Conservation (phyloP, 352 stramenopile genomes). For the Discostella stelligera region DNA sequence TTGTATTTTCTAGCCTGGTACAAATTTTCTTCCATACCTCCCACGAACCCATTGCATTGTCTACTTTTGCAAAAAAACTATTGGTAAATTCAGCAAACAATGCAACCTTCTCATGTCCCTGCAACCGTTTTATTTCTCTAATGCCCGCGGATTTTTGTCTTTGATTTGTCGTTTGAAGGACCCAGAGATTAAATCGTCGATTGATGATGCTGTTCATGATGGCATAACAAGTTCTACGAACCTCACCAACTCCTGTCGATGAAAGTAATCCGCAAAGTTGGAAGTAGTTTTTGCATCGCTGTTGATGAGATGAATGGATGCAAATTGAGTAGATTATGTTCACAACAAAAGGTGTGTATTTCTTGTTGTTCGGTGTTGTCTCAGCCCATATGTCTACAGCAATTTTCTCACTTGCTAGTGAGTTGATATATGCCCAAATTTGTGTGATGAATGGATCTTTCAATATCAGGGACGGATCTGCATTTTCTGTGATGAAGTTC, state of each 20-base stretch:
- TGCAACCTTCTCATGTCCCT: too few relatives aligned
- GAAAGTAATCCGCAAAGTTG: background rate
- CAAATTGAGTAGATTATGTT: background rate
- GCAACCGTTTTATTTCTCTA: too few relatives aligned
- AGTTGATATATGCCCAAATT: background rate
- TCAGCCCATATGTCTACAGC: background rate
- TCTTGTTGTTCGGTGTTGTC: background rate
- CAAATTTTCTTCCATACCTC: too few relatives aligned
- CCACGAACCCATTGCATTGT: too few relatives aligned
- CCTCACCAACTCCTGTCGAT: background rate
- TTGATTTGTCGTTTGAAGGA: background rate
- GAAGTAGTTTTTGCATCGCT: background rate
- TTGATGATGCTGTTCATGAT: background rate
- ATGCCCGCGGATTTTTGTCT: too few relatives aligned
- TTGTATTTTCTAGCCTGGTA: too few relatives aligned
- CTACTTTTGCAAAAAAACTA: too few relatives aligned
- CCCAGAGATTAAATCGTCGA: background rate
- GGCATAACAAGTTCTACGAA: background rate
- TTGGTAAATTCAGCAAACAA: too few relatives aligned
- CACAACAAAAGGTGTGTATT: background rate
- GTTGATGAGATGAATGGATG: conserved; percentile 1
- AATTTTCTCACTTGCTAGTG: background rate
- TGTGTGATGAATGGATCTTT: background rate
- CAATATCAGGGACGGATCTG: background rate
- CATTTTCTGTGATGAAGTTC: background rate